A percentile compares a stretch with the other conserved stretches of the same genome.
These are phyloP conservation scores for Lactarius hatsudake DNA, from an alignment of 768 basidiomycete species.

Conservation along the genomic window DNA sequence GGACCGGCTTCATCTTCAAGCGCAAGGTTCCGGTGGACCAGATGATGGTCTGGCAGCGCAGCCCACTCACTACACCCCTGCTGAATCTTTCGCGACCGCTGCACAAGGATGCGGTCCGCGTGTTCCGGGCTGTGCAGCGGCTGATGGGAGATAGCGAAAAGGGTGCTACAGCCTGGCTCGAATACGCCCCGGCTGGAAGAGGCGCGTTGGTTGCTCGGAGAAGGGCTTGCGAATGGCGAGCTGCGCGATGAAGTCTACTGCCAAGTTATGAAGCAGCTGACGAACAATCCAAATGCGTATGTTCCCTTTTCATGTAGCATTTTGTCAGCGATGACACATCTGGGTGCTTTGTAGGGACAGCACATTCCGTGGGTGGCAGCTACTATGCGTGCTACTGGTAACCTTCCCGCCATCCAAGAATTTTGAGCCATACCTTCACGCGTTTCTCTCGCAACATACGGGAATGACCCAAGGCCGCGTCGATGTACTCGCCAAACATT, in stretches of 20 bases:
- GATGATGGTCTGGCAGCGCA: constrained; percentile 88
- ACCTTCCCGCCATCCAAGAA: constrained; percentile 94
- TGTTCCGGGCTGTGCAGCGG: constrained; percentile 87
- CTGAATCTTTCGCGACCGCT: constrained; percentile 65
- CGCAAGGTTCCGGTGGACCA: constrained; percentile 78
- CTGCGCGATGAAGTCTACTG: constrained; percentile 92
- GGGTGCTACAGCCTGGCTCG: constrained; percentile 50
- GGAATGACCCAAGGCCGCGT: constrained; percentile 70
- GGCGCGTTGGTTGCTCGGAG: constrained; percentile 79
- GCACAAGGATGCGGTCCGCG: constrained; percentile 73
- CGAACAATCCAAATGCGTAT: constrained; percentile 73
- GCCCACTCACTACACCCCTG: constrained; percentile 69
- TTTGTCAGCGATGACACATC: constrained; percentile 1
- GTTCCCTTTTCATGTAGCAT: constrained; percentile 33
- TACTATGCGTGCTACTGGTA: constrained; percentile 85
- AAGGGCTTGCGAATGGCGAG: constrained; percentile 78
- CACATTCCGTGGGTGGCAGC: constrained; percentile 88
- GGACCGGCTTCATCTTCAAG: constrained; percentile 84
- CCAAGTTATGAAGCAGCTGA: constrained; percentile 89
- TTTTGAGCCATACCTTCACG: constrained; percentile 79
- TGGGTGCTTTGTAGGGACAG: constrained; percentile 56
- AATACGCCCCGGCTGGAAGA: constrained; percentile 65
- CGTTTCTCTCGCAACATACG: constrained; percentile 74
- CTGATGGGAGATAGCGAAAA: constrained; percentile 92
- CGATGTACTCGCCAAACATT: constrained; percentile 89